A percentile compares a stretch with the other conserved stretches of the same genome.
Conservation (phyloP, 2,329 filamentous ascomycete genomes). For the Ascochyta viciae-villosae region DNA sequence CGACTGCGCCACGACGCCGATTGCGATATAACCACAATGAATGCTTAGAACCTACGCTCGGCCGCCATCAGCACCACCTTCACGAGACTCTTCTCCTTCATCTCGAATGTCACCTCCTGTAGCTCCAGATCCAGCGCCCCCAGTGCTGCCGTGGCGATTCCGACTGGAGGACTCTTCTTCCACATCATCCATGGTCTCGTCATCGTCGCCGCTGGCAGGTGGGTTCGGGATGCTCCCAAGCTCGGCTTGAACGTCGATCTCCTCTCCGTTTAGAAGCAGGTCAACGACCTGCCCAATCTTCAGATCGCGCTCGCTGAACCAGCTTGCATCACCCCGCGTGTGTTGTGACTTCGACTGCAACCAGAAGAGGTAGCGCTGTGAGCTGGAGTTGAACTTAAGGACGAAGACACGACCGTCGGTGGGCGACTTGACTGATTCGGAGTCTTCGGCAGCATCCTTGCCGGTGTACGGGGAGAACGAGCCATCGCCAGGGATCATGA, state of each 20-base stretch:
- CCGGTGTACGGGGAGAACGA: constrained; percentile 78
- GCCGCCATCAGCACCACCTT: constrained; percentile 94
- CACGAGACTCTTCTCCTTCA: constrained; percentile 85
- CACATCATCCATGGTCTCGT: constrained; percentile 69
- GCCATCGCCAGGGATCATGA: constrained; percentile 92
- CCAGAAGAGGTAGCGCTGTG: constrained; percentile 93
- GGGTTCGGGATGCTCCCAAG: constrained; percentile 66
- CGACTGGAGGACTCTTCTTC: constrained; percentile 52
- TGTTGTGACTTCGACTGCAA: constrained; percentile 89
- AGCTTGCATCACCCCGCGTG: constrained; percentile 71
- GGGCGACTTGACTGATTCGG: constrained; percentile 67
- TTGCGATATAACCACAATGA: constrained; percentile 38
- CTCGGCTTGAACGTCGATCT: constrained; percentile 79
- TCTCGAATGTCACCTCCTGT: constrained; percentile 91
- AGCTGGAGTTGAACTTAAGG: constrained; percentile 92
- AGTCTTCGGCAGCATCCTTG: constrained; percentile 60
- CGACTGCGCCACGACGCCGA: constrained; percentile 47
- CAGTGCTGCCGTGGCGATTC: constrained; percentile 58
- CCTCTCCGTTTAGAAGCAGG: constrained; percentile 83
- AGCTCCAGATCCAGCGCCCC: constrained; percentile 83
- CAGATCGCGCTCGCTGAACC: constrained; percentile 83
- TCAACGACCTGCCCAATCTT: constrained; percentile 91
- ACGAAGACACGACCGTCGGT: constrained; percentile 89
- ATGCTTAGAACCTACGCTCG: constrained; percentile 88
- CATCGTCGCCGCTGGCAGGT: constrained; percentile 62